A percentile compares a stretch with the other conserved stretches of the same genome.
Conservation (phyloP, 1,284 basidiomycete species). For the Trichosporon coremiiforme region DNA sequence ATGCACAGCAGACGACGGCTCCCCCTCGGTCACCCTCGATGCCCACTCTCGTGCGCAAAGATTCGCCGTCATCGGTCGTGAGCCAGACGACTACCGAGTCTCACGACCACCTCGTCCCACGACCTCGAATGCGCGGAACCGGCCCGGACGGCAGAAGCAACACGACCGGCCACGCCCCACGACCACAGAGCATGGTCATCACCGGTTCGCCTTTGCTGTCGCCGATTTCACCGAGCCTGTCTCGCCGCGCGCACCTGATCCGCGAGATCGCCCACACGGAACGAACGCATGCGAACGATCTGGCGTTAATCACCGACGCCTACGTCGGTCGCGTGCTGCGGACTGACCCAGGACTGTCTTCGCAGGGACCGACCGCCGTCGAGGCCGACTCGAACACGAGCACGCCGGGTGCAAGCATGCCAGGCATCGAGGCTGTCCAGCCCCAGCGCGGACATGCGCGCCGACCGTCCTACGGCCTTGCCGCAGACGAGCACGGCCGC, state of each 20-base stretch:
- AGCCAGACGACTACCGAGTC: constrained; percentile 5
- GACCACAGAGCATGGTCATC: constrained; percentile 30
- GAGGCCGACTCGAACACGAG: constrained; percentile 23
- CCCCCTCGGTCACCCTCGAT: constrained; percentile 26
- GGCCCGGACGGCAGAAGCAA: constrained; percentile 8
- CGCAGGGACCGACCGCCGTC: constrained; percentile 25
- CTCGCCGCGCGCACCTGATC: constrained; percentile 80
- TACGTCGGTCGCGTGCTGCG: constrained; percentile 61
- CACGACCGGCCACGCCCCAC: background rate
- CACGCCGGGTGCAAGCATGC: constrained; percentile 11
- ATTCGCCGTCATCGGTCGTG: background rate
- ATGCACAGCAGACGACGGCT: constrained; percentile 4
- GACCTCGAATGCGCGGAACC: background rate
- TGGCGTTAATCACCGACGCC: constrained; percentile 79
- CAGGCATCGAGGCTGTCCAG: background rate
- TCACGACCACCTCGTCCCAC: constrained; percentile 6
- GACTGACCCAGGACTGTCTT: constrained; percentile 37
- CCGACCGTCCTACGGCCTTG: constrained; percentile 26
- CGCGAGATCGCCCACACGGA: constrained; percentile 82
- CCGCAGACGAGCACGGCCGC: constrained; percentile 21
- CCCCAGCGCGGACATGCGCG: constrained; percentile 18
- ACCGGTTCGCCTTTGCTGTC: constrained; percentile 24
- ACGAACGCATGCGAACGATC: constrained; percentile 81
- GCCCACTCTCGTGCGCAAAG: constrained; percentile 20
- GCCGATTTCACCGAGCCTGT: constrained; percentile 40